phyloP scores from a whole-genome alignment of 148 eudicot genomes.

The Simmondsia chinensis region DNA sequence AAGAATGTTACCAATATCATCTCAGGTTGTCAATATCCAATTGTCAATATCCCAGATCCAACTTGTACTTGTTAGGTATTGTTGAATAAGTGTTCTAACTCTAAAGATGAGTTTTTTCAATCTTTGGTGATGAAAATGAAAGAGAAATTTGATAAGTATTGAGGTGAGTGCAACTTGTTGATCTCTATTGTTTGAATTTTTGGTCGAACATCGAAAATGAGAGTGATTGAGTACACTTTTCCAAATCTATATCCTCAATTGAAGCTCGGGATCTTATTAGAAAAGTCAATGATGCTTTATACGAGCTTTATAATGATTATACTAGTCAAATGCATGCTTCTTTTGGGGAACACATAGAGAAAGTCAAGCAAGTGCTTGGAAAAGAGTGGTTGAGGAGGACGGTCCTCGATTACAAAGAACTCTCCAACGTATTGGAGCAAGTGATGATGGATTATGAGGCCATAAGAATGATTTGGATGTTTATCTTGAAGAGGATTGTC shows the following conservation, averaged over 20 bases:
- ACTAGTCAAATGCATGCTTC: slow-evolving; percentile 1
- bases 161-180: slow-evolving; percentile 1
- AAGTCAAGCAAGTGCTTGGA: neutral
- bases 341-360: neutral
- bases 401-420: too few relatives aligned
- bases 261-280: neutral
- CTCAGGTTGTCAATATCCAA: slow-evolving; percentile 3
- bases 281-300: neutral
- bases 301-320: slow-evolving; percentile 3
- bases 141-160: slow-evolving; percentile 5
- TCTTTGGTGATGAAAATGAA: neutral
- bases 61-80: neutral
- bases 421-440: too few relatives aligned
- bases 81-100: neutral
- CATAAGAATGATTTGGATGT: too few relatives aligned
- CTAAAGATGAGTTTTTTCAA: neutral
- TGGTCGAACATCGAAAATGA: slow-evolving; percentile 2
- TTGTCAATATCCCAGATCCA: too few relatives aligned
- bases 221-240: neutral
- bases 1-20: neutral
- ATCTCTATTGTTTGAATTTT: neutral
- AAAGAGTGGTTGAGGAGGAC: neutral
- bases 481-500: neutral
- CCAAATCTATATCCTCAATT: neutral
- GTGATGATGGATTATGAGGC: too few relatives aligned